Percentiles rank a stretch among this genome's conserved stretches.
phyloP scores from a whole-genome alignment of 2,329 filamentous ascomycete species.

The Alternaria postmessia region DNA sequence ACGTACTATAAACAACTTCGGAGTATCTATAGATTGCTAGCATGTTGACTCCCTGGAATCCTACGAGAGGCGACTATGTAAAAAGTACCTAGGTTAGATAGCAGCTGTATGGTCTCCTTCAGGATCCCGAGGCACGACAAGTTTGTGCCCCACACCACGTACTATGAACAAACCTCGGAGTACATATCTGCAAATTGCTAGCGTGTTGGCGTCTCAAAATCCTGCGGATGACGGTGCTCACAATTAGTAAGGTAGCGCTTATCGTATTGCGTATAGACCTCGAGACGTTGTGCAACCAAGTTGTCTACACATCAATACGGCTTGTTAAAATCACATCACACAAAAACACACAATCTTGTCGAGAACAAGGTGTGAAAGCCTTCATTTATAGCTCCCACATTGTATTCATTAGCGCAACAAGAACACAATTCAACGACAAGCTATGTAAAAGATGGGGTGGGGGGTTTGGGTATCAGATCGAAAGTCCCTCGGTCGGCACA shows the following conservation, averaged over 20 bases:
- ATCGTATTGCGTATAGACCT: neutral
- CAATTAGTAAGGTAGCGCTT: neutral
- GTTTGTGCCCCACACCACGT: neutral
- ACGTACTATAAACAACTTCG: neutral
- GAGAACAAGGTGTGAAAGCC: neutral
- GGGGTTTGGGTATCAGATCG: conserved; percentile 44
- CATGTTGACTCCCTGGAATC: neutral
- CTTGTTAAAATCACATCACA: neutral
- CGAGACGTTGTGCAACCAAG: too few relatives aligned
- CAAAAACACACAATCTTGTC: neutral
- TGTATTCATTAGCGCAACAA: conserved; percentile 11
- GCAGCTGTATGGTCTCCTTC: neutral
- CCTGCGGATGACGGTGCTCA: neutral
- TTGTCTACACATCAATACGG: neutral
- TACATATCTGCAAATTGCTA: neutral
- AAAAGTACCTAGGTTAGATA: neutral
- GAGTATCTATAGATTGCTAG: neutral
- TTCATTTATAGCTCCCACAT: conserved; percentile 5
- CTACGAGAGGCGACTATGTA: neutral
- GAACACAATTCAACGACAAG: conserved; percentile 12
- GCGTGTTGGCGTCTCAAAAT: neutral
- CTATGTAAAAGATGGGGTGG: conserved; percentile 10
- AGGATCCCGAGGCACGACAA: neutral
- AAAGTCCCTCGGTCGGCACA: conserved; percentile 25
- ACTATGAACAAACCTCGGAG: neutral